These are phyloP conservation scores for Aphanomyces cochlioides DNA, from an alignment of 352 stramenopile species.

Conservation along the genomic window DNA sequence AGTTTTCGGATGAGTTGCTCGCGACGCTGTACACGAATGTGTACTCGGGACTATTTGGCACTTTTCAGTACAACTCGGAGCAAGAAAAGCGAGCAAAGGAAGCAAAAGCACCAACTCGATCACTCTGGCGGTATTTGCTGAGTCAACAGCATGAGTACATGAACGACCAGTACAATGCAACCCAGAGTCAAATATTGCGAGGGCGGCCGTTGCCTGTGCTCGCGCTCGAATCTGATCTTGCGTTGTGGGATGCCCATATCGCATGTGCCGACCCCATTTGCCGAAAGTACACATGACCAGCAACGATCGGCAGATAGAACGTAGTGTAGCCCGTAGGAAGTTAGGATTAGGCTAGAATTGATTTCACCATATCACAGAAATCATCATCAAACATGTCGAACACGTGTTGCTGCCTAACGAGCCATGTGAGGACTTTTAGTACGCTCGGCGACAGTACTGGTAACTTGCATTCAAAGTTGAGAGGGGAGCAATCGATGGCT, in stretches of 20 bases:
- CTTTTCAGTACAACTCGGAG: constrained; percentile 97
- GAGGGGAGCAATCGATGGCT: too few relatives aligned
- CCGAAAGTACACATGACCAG: constrained; percentile 71
- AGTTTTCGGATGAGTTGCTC: constrained; percentile 95
- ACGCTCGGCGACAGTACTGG: too few relatives aligned
- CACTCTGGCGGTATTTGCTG: constrained; percentile 66
- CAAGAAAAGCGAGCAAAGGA: constrained; percentile 70
- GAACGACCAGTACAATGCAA: constrained; percentile 77
- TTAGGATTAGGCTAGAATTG: constrained; percentile 3
- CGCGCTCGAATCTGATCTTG: constrained; percentile 63
- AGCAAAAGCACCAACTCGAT: constrained; percentile 52
- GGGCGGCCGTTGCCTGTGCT: constrained; percentile 8
- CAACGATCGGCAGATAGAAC: background rate
- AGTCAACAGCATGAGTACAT: constrained; percentile 61
- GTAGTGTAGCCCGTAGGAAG: constrained; percentile 7
- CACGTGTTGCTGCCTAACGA: too few relatives aligned
- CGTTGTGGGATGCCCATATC: constrained; percentile 81
- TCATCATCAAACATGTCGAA: constrained; percentile 12
- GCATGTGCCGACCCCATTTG: constrained; percentile 79
- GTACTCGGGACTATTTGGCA: constrained; percentile 96
- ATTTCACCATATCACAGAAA: constrained; percentile 7
- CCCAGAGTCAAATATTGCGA: constrained; percentile 48
- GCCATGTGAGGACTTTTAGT: too few relatives aligned
- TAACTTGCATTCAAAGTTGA: too few relatives aligned
- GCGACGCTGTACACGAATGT: constrained; percentile 93